Evolutionary conservation across 1,284 basidiomycete species (phyloP), one percentile per base, ranked within the genome.

Genomic region (Porogramme epimiltina): DNA sequence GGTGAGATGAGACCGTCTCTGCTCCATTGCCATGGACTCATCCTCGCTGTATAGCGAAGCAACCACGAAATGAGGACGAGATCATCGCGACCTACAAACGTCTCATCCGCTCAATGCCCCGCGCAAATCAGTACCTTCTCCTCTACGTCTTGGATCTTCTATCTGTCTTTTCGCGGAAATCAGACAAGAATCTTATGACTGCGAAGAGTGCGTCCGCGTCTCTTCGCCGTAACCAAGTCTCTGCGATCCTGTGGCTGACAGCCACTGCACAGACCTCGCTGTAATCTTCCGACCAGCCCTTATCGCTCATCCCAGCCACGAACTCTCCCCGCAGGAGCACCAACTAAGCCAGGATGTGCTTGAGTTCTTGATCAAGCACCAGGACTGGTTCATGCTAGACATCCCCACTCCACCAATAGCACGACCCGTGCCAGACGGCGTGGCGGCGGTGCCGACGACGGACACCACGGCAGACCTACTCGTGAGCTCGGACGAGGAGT

Each of bases 61-160:
- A 79, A 62, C 82, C 85, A 15, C 78, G 75, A 61, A 85, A 84
- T 55, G 79, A 84, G 65, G 83, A 84, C 54, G 79, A 84, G 66
- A 79, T 87, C 26, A 86, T 94, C 51, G 69, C 81, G 43, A 85
- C 81, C 3, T 98, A 95, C 77, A 93, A 93, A 64, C 77, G 79
- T 28, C 77, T 99, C 49, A 96, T 99, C 60, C 82, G 86, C 26
- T 78, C 82, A 42, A 84, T 97, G 79, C 93, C 95, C 1, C 84
- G 85, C 16, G 82, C 90, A 28, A 96, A 97, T 62, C 94, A 96
- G 67, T 97, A 95, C 68, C 84, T 99, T 20, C 79, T 99, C 24
- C 85, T 98, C 49, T 99, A 99, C 70, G 93, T 99, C 28, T 82
- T 99, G 55, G 96, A 99, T 70, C 81, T 99, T 20, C 78, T 99